Evolutionary conservation across 768 basidiomycete genomes (phyloP), one percentile per base, ranked within the genome.

Genomic region (Tylopilus vinaceipallidus): DNA sequence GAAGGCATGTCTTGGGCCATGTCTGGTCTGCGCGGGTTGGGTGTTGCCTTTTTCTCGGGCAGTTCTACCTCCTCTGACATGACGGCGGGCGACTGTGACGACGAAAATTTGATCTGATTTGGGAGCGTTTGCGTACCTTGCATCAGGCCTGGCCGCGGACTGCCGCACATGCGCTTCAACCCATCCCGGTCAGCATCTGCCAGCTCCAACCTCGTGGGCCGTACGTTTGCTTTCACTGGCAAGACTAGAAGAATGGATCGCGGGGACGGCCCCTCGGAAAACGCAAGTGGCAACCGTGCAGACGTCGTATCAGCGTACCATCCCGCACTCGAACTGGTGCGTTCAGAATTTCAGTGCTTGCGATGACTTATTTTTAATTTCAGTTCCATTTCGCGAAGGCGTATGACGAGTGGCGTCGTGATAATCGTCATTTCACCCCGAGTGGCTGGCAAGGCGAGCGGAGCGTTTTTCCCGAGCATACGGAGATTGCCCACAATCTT

Each of bases 21-120:
- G 36, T 62, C 62, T 53, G 44, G 45, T 48, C 24, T 53, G 35
- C 52, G 23, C 8, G 33, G 16, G 45, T 50, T 57, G 45, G 46
- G 40, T 37, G 53, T 40, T 46, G 56, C 47, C 44, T 56, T 68
- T 62, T 60, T 60, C 55, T 58, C 56, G 52, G 52, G 47, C 45
- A 34, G 42, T 26, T 55, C 53, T 48, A 19, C 52, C 51, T 66
- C 68, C 17, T 66, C 57, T 47, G 57, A 64, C 64, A 68, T 67
- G 56, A 37, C 24, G 46, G 38, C 42, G 45, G 43, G 39, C 43
- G 50, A 55, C 47, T 29, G 51, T 55, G 59, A 53, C 43, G 36
- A 44, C 51, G 39, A 30, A 49, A 41, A 38, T 24, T n/a, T 44
- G 52, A 56, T 57, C 56, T 53, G 67, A 56, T 70, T 64, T 62